Evolutionary conservation across 495 filamentous ascomycete species (phyloP).

Genomic region (Trichoderma erinaceum): DNA sequence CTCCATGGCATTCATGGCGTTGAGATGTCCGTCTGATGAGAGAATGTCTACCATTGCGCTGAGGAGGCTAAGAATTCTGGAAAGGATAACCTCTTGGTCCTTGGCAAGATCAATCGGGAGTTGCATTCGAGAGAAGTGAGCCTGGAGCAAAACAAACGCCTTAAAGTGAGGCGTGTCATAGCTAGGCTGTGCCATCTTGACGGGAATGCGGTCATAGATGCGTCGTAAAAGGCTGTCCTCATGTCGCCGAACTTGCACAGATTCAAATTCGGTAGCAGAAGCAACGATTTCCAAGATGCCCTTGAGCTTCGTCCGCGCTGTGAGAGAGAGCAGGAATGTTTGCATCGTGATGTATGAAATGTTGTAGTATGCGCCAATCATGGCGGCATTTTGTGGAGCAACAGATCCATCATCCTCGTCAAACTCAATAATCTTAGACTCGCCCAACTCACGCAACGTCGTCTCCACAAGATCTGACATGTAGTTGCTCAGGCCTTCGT

Average conservation of each 20-base stretch:
- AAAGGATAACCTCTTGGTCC: conserved; percentile 84
- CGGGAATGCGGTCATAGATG: conserved; percentile 88
- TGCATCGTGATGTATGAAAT: conserved; percentile 99
- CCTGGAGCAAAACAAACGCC: conserved; percentile 90
- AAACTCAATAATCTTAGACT: conserved; percentile 92
- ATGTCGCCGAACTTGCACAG: conserved; percentile 88
- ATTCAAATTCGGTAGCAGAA: conserved; percentile 92
- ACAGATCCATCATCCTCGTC: conserved; percentile 95
- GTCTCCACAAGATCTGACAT: conserved; percentile 93
- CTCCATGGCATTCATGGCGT: conserved; percentile 98
- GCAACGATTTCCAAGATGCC: conserved; percentile 95
- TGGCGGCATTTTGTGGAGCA: conserved; percentile 84
- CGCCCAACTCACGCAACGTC: conserved; percentile 82
- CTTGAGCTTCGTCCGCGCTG: conserved; percentile 83
- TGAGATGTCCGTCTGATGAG: conserved; percentile 91
- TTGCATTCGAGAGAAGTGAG: conserved; percentile 96
- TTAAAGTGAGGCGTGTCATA: conserved; percentile 98
- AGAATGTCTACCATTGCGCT: conserved; percentile 92
- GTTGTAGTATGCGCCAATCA: conserved; percentile 98
- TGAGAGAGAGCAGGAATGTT: conserved; percentile 95
- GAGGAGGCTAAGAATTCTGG: conserved; percentile 79
- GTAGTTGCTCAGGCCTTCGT: conserved; percentile 89
- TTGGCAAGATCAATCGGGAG: conserved; percentile 94
- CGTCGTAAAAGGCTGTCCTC: conserved; percentile 83
- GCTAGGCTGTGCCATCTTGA: conserved; percentile 80